Evolutionary conservation across 805 yeast species (phyloP), one percentile per base, ranked within the genome.

Genomic region (Saccharomycopsis sp.): DNA sequence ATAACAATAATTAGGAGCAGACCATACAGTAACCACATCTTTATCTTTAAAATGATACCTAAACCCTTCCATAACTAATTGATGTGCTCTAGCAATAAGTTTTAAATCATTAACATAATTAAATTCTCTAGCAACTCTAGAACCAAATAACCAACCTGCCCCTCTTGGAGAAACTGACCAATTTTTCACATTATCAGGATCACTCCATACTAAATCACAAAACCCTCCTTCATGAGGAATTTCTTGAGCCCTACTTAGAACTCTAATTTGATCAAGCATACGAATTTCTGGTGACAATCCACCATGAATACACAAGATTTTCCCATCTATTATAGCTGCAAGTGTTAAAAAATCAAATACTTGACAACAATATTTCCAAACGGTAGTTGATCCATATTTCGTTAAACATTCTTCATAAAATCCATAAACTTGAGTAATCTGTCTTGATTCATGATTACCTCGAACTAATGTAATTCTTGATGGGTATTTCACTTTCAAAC

Each of bases 211-310:
- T 56, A 90, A 74, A 63, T 90, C 98, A 60, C 97, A 93, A 63
- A 90, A 90, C 2, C 97, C 97, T 55, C 98, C 98, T 66, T 90
- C 98, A 62, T 93, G 97, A 2, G 98, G 98, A 39, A 90, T 96
- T 65, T 90, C 97, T 64, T 90, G 97, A 2, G 97, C 97, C 58
- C 98, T 74, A 43, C 93, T 83, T 47, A 90, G 70, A 16, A 90
- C 97, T 56, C 97, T 72, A 53, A 90, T 88, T 65, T 90, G 98
- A 63, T 90, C 98, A 54, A 90, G 72, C 95, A 93, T 89, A 61
- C 97, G 77, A 52, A 90, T 89, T 63, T 93, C 97, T 2, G 98
- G 98, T 11, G 96, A 85, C 45, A 90, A 71, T 4, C 98, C 98
- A 47, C 98, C 98, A 62, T 90, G 98, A 37, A 93, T 96, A 70